Evolutionary conservation across 164 flowering plant genomes (phyloP).

Genomic region (Taxillus chinensis): DNA sequence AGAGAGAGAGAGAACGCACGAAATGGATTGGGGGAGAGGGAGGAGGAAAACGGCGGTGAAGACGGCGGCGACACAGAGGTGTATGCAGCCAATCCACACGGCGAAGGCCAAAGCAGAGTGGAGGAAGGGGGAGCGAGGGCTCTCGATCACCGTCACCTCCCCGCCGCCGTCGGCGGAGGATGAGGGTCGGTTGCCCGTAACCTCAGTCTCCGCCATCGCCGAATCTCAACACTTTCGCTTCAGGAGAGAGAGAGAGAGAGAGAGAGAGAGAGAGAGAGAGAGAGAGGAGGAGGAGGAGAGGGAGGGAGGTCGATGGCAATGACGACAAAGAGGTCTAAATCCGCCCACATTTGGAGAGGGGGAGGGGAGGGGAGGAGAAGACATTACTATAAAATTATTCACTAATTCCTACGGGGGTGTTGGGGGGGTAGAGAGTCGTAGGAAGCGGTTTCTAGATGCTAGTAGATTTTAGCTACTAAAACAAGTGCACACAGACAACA

Average conservation of each 20-base stretch:
- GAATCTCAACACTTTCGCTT: no score
- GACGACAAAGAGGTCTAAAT: no score
- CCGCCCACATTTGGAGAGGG: no score
- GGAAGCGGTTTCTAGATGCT: no score
- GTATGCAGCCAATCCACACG: neutral
- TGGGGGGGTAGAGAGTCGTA: no score
- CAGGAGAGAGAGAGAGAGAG: neutral
- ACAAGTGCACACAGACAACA: no score
- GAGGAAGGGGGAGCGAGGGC: neutral
- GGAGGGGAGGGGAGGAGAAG: no score
- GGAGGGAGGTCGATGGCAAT: no score
- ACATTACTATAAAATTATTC: no score
- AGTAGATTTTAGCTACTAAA: no score
- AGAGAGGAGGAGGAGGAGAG: neutral
- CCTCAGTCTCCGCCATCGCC: neutral
- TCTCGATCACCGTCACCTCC: slow-evolving; percentile 1
- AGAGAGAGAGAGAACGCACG: neutral
- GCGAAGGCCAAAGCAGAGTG: neutral
- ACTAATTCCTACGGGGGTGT: no score
- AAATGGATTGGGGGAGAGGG: neutral
- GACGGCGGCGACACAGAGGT: neutral
- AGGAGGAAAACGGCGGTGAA: neutral
- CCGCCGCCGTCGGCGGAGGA: neutral
- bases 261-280: neutral
- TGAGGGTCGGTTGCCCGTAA: neutral